Base-by-base conservation (phyloP, 192 early-diverging fungal genomes). In the Linnemannia zychae region DNA sequence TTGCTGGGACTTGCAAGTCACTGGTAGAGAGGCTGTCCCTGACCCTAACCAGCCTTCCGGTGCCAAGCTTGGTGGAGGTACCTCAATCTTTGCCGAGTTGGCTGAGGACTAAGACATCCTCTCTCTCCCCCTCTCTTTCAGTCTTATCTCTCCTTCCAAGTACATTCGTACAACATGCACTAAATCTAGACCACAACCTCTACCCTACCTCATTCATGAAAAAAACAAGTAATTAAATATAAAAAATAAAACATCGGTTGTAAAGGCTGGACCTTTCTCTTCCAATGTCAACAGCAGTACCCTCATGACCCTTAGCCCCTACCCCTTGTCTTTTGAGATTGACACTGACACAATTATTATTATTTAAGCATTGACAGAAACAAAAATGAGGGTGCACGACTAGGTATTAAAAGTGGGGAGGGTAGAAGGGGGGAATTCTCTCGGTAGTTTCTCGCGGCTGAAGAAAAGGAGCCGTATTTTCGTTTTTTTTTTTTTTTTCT, bases 1-100 rank as follows among this genome's bases (percentile, higher is more conserved):
- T 38, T 85, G 83, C 77, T 85, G 83, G 83, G 83, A 85, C 60
- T 4, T 85, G 22, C 33, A 18, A 3, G 74, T 85, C 47, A 70
- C 46, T 6, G 48, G 44, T 17, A 7, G 40, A n/a, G 33, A 46
- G 0, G 33, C 73, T 20, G n/a, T 11, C 0, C 57, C 36, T 22
- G 37, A 57, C 3, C 60, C 74, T 33, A 24, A 24, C 18, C 63
- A 24, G 7, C 44, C 74, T 50, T n/a, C n/a, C n/a, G 40, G 40
- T 20, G 46, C 22, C n/a, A 12, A 6, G 22, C 15, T 84, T 48
- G 74, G 73, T 18, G 65, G 67, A 24, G 40, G 48, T 4, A 78
- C 82, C 28, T 78, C 76, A 5, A 22, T 84, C 52, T 84, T 84
- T 66, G 82, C 76, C 0, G 72, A 84, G 7, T 73, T 84, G 67